Base-by-base conservation (phyloP, 78 protist species). In the Trichosphaerium sp. region DNA sequence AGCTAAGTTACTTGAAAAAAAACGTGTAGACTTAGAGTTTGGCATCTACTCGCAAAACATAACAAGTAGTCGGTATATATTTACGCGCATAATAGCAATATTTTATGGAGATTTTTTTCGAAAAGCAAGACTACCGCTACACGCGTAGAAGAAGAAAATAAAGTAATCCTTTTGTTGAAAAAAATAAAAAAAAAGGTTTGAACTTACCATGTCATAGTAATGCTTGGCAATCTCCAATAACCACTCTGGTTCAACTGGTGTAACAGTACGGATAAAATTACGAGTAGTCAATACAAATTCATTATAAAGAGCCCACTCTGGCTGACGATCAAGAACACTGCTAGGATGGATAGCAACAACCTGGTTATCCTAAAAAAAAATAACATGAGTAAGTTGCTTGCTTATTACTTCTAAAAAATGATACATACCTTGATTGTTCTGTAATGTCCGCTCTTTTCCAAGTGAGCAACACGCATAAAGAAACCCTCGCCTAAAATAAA, bases 401-500 rank as follows among this genome's bases (percentile, higher is more conserved):
- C 21, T 47, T 47, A 47, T 21, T n/a, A 47, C 51, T 47, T 21
- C 35, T 47, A n/a, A 18, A n/a, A 47, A 15, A 57, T n/a, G 15
- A n/a, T 15, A 25, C 21, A 70, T 92, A 95, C 99, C 79, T 93
- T 95, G 42, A 92, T 73, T 0, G 97, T 94, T 65, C 81, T 69
- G 51, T 95, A 97, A 49, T 89, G 90, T 4, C 94, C 96, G 23
- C 81, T 47, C 39, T 89, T 77, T 76, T 94, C 98, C 34, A 84
- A 60, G 54, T 89, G 94, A 1, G 96, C 98, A 1, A 92, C 94
- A 68, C 95, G 98, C 98, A 94, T 94, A 79, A 97, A 97, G 87
- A 80, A 92, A 39, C 99, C 99, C 7, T 74, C 29, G 10, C 81
- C 79, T 10, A 97, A 43, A 15, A n/a, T n/a, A n/a, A n/a, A n/a